Conservation (phyloP, 108 stramenopile species). For the Cylindrotheca closterium region DNA sequence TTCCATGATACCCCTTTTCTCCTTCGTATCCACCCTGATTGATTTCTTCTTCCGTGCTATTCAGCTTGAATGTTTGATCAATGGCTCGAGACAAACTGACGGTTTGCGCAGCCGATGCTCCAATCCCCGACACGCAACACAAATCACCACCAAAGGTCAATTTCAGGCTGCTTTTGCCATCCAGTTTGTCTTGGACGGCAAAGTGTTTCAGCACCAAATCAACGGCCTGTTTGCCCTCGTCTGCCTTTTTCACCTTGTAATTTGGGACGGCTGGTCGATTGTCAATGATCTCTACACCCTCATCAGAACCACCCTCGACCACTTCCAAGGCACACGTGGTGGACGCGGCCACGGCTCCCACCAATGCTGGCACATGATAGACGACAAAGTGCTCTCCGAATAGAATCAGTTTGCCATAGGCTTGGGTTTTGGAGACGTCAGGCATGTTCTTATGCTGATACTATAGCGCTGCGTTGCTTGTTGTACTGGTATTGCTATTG, state of each 20-base stretch:
- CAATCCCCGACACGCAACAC: constrained; percentile 79
- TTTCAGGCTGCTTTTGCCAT: too few relatives aligned
- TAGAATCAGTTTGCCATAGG: constrained; percentile 84
- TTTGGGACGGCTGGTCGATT: constrained; percentile 83
- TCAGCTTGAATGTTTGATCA: constrained; percentile 40
- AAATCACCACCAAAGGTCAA: constrained; percentile 83
- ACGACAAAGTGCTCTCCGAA: constrained; percentile 92
- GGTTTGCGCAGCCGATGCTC: constrained; percentile 82
- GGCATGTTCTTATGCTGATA: too few relatives aligned
- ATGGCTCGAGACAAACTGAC: constrained; percentile 80
- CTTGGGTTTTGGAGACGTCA: constrained; percentile 65
- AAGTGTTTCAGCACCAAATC: constrained; percentile 73
- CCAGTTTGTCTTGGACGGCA: constrained; percentile 9
- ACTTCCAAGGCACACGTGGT: constrained; percentile 64
- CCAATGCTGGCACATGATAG: constrained; percentile 80
- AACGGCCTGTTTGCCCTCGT: constrained; percentile 73
- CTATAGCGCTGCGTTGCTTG: too few relatives aligned
- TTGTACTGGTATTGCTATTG: too few relatives aligned
- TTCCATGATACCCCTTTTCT: constrained; percentile 90
- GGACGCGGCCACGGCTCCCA: constrained; percentile 83
- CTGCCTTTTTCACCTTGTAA: constrained; percentile 83
- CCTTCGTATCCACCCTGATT: constrained; percentile 90
- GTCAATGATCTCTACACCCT: constrained; percentile 60
- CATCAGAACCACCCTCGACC: constrained; percentile 44
- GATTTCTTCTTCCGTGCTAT: constrained; percentile 77